Percentiles rank a stretch among this genome's conserved stretches.
Evolutionary conservation across 2,329 filamentous ascomycete species (phyloP).

Genomic region (Phaeosphaeria sp.): DNA sequence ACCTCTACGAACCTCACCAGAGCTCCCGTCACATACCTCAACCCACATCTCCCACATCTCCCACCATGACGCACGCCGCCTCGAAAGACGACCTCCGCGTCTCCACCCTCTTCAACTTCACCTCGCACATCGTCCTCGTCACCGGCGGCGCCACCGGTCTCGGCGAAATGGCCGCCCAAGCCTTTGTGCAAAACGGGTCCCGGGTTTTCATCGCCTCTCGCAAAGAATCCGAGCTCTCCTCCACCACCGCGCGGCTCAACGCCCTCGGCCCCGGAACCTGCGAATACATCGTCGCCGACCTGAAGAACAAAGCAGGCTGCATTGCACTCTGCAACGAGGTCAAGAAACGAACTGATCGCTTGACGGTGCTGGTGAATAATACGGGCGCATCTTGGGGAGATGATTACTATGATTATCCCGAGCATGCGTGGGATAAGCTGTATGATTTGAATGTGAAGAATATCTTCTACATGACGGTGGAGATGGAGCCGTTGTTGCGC

Average conservation of each 20-base stretch:
- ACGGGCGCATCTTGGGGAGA: constrained; percentile 63
- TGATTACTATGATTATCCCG: constrained; percentile 65
- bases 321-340: constrained; percentile 57
- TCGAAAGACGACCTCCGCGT: constrained; percentile 42
- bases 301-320: constrained; percentile 61
- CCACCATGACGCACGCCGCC: constrained; percentile 38
- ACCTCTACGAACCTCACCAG: not conserved
- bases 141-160: constrained; percentile 60
- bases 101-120: constrained; percentile 45
- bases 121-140: constrained; percentile 54
- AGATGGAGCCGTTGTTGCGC: constrained; percentile 56
- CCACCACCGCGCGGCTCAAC: constrained; percentile 57
- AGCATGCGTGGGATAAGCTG: constrained; percentile 64
- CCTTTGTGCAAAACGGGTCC: constrained; percentile 60
- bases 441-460: constrained; percentile 63
- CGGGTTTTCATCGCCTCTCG: constrained; percentile 62
- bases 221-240: constrained; percentile 58
- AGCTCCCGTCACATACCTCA: not conserved
- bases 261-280: constrained; percentile 60
- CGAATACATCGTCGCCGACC: constrained; percentile 58
- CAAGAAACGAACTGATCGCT: constrained; percentile 49
- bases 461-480: constrained; percentile 57
- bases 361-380: constrained; percentile 61
- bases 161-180: constrained; percentile 63
- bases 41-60: not conserved